phyloP scores from a whole-genome alignment of 73 alveolate genomes.

The Tetrahymena malaccensis region DNA sequence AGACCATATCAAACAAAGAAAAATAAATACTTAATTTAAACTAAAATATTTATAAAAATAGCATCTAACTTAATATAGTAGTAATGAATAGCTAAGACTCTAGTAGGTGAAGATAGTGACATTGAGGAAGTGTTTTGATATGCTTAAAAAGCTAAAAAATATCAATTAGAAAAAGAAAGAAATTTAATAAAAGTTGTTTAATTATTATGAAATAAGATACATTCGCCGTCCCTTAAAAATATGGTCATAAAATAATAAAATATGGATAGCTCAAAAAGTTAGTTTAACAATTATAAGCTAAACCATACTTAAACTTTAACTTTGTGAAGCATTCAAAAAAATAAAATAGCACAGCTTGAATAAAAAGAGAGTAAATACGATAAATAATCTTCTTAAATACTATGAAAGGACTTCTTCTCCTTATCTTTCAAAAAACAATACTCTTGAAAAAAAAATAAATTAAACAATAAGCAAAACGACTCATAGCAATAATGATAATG shows the following conservation, averaged over 20 bases:
- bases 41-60: neutral
- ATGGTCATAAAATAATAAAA: neutral
- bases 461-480: neutral
- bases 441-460: neutral
- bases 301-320: neutral
- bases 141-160: neutral
- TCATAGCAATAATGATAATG: neutral
- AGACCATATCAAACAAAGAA: neutral
- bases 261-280: neutral
- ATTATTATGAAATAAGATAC: neutral
- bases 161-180: neutral
- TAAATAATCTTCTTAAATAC: neutral
- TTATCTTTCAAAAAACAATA: neutral
- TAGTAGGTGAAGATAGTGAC: neutral
- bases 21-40: neutral
- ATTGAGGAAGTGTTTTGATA: neutral
- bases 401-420: neutral
- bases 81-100: neutral
- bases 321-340: neutral
- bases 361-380: neutral
- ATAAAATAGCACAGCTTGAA: neutral
- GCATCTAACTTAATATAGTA: neutral
- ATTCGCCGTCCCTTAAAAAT: neutral
- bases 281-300: neutral
- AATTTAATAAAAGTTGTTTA: neutral